phyloP scores from a whole-genome alignment of 164 flowering plant genomes.

The Magnolia officinalis region DNA sequence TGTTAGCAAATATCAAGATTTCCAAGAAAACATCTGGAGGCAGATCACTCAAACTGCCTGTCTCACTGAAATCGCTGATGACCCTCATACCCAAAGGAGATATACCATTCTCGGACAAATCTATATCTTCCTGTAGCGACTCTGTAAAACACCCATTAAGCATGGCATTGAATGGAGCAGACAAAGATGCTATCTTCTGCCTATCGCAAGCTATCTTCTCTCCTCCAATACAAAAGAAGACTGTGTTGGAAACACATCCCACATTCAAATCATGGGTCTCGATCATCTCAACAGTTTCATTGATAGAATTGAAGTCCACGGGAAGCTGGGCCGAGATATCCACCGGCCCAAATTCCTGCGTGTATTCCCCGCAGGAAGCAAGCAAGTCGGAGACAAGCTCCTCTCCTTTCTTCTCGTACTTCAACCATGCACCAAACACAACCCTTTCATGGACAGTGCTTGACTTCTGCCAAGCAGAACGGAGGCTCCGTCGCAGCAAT shows the following conservation, averaged over 20 bases:
- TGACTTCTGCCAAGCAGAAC: conserved; percentile 74
- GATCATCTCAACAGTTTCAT: conserved; percentile 17
- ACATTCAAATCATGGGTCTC: conserved; percentile 9
- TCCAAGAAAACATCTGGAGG: conserved; percentile 66
- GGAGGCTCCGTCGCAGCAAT: conserved; percentile 78
- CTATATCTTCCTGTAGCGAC: conserved; percentile 64
- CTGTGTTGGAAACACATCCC: conserved; percentile 21
- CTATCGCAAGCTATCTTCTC: conserved; percentile 73
- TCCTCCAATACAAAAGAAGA: conserved; percentile 56
- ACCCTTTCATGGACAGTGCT: conserved; percentile 66
- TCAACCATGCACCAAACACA: conserved; percentile 92
- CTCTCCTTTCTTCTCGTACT: conserved; percentile 87
- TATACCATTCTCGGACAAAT: conserved; percentile 77
- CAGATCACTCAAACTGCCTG: conserved; percentile 51
- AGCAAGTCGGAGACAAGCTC: conserved; percentile 75
- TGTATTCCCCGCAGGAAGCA: conserved; percentile 66
- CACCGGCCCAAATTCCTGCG: conserved; percentile 59
- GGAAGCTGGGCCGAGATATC: conserved; percentile 49
- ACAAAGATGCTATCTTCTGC: conserved; percentile 67
- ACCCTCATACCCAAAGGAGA: conserved; percentile 65
- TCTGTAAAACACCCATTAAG: conserved; percentile 87
- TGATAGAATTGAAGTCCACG: neutral
- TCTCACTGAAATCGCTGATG: conserved; percentile 58
- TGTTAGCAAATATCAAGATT: conserved; percentile 75
- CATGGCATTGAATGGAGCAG: conserved; percentile 88